Base-by-base conservation (phyloP, 2,329 filamentous ascomycete species). In the Colletotrichum camelliae region DNA sequence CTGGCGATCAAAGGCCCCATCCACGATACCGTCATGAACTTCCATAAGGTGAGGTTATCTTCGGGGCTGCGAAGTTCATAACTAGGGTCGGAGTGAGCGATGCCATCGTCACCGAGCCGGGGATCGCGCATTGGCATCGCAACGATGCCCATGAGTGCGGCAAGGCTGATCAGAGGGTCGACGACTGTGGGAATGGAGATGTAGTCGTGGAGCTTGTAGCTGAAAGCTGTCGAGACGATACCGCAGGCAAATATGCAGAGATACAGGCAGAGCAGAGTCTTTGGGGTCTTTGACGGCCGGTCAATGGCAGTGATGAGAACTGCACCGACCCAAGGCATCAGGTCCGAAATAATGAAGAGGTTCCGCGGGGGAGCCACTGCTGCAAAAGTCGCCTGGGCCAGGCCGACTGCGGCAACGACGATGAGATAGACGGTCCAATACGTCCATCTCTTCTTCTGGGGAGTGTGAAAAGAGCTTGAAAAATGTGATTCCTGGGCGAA, bases 11-110 rank as follows among this genome's bases (percentile, higher is more conserved):
- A 85, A 0, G 95, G 93, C 1, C 88, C 87, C 85, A 98, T 93
- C 96, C 96, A 98, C 0, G 91, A 94, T 33, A 98, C 93, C 7
- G 91, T 93, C 91, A 96, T 94, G 85, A 95, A 98, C 79, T 96
- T 94, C 90, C 95, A 96, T 1, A 96, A 87, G 1, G 90, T 94
- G 29, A 98, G 83, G 77, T 94, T 92, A 79, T 98, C 96, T 82
- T 98, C 96, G 0, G 96, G 88, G 48, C 90, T 92, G 70, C 95
- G 93, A n/a, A 94, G 85, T 3, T 88, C 83, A 4, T 85, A 87
- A 0, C 89, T 92, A 1, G 94, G 91, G 21, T 87, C 85, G 69
- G 89, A 91, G 2, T 85, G 84, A 67, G 92, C 92, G 72, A 96
- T 95, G 1, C 89, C 89, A 10, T 88, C 83, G 5, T 82, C 85